These are phyloP conservation scores for Leccinellum albellum DNA, from an alignment of 768 basidiomycete species.

Conservation along the genomic window DNA sequence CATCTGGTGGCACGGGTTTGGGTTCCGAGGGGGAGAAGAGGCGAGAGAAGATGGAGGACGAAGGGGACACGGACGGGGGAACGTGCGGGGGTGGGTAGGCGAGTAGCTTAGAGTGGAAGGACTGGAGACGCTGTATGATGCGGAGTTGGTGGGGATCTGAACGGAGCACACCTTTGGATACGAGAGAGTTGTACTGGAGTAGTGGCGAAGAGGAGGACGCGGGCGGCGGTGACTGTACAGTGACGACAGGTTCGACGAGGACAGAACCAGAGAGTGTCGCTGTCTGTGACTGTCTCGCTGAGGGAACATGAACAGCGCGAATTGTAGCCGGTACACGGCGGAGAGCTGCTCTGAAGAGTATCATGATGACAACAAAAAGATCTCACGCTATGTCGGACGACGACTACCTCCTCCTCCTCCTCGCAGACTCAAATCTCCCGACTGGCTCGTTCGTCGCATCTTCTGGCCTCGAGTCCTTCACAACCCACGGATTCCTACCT, in stretches of 20 bases:
- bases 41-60: slow-evolving; percentile 19
- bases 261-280: background rate
- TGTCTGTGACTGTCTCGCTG: slow-evolving; percentile 12
- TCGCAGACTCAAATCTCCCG: slow-evolving; percentile 91
- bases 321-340: background rate
- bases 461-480: slow-evolving; percentile 85
- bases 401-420: slow-evolving; percentile 67
- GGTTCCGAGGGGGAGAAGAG: slow-evolving; percentile 28
- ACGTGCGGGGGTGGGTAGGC: slow-evolving; percentile 69
- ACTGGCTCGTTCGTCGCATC: slow-evolving; percentile 97
- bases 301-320: background rate
- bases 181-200: slow-evolving; percentile 44
- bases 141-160: slow-evolving; percentile 81
- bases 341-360: background rate
- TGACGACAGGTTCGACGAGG: background rate
- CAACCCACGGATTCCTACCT: slow-evolving; percentile 73
- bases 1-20: slow-evolving; percentile 42
- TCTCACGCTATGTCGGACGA: slow-evolving; percentile 23
- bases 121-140: slow-evolving; percentile 80
- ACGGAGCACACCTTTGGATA: slow-evolving; percentile 51
- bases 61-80: slow-evolving; percentile 37
- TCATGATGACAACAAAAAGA: background rate
- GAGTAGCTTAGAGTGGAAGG: slow-evolving; percentile 67
- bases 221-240: background rate
- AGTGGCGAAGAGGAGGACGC: slow-evolving; percentile 23